A percentile compares a stretch with the other conserved stretches of the same genome.
phyloP scores from a whole-genome alignment of 345 rosid genomes.

The Zanthoxylum bungeanum region DNA sequence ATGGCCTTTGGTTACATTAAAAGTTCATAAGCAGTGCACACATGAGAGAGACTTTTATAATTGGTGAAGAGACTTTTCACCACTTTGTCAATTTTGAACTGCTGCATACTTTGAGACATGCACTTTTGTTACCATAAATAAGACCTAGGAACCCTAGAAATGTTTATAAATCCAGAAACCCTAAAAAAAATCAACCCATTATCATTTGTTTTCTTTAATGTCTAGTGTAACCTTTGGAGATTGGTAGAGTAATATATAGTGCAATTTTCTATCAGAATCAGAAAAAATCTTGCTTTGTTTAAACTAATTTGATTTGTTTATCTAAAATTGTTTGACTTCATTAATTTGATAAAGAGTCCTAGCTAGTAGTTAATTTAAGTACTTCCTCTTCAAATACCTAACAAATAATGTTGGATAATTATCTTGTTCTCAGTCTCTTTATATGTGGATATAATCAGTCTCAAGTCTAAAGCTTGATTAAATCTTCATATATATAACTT shows the following conservation, averaged over 20 bases:
- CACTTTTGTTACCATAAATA: constrained; percentile 44
- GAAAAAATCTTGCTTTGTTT: constrained; percentile 22
- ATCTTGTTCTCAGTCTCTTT: neutral
- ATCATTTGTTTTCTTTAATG: constrained; percentile 17
- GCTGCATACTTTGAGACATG: constrained; percentile 35
- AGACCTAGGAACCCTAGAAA: constrained; percentile 44
- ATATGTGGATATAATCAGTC: neutral
- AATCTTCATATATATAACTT: neutral
- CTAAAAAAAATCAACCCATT: constrained; percentile 31
- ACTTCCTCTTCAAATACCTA: constrained; percentile 2
- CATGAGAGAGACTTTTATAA: constrained; percentile 2
- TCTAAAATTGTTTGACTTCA: constrained; percentile 25
- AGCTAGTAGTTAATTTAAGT: neutral
- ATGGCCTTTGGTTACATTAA: constrained; percentile 55
- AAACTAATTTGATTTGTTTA: constrained; percentile 15
- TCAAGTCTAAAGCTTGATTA: constrained; percentile 1
- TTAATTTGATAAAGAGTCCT: constrained; percentile 5
- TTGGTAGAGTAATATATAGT: constrained; percentile 18
- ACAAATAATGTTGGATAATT: neutral
- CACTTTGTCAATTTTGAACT: constrained; percentile 34
- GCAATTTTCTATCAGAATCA: constrained; percentile 15
- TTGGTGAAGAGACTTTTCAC: constrained; percentile 27
- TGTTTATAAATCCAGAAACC: constrained; percentile 33
- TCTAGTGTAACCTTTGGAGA: constrained; percentile 30
- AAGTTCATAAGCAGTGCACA: constrained; percentile 35